Evolutionary conservation across 352 stramenopile genomes (phyloP), one percentile per base, ranked within the genome.

Genomic region (Stramenopiles sp.): DNA sequence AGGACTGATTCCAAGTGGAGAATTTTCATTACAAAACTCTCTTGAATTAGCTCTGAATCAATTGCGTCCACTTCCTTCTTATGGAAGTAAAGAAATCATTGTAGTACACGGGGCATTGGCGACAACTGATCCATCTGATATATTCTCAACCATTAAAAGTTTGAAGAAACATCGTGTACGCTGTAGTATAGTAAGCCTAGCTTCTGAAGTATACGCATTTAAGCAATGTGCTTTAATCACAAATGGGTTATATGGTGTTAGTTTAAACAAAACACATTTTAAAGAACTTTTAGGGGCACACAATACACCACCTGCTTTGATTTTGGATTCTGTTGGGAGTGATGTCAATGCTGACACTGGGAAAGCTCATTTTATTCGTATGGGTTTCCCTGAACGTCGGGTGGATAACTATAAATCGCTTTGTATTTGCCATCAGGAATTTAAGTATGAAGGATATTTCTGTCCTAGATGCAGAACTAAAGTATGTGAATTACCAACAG

Each of bases 161-260:
- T 19, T 39, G 19, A 10, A n/a, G 10, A 19, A 39, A 39, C 10
- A 10, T 10, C 10, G 35, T 10, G 22, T 19, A 10, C 35, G 35
- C 10, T 10, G n/a, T n/a, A 22, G n/a, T 10, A 10, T 39, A n/a
- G 19, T 39, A n/a, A 19, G 35, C 10, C 10, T 39, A 10, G n/a
- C 35, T 10, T n/a, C n/a, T n/a, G 35, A 39, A 39, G 19, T 39
- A 19, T 39, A 39, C 35, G 19, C 22, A n/a, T n/a, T 19, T n/a
- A 39, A 19, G 18, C 10, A 39, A 19, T n/a, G 10, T 10, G 10
- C 35, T 10, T 10, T n/a, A 19, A 22, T n/a, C 10, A 39, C 35
- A 10, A 19, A 19, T 10, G 35, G 35, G 10, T 10, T 10, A 19
- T 39, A n/a, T 10, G 35, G 35, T n/a, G 35, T 39, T n/a, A 19